A percentile compares a stretch with the other conserved stretches of the same genome.
Evolutionary conservation across 2,329 filamentous ascomycete genomes (phyloP).

Genomic region (Aspergillus sp.): DNA sequence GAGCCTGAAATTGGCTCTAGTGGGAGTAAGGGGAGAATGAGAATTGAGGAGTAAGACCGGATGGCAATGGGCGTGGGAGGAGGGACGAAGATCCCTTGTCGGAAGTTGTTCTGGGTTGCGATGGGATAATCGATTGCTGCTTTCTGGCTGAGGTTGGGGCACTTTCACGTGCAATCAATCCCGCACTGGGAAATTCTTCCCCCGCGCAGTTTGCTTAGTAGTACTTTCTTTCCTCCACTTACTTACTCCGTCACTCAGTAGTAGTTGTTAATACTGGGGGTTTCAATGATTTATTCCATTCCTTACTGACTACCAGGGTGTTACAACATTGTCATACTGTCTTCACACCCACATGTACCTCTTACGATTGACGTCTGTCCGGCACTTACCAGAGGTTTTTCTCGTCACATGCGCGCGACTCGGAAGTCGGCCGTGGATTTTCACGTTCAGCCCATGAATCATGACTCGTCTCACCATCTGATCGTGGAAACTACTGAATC

Average conservation of each 20-base stretch:
- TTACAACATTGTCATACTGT: not conserved
- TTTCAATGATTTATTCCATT: no score
- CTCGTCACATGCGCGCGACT: not conserved
- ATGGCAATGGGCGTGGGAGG: not conserved
- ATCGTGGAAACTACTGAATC: constrained; percentile 4
- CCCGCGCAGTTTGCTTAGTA: no score
- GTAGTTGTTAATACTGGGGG: no score
- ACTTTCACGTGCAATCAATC: constrained; percentile 10
- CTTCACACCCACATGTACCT: not conserved
- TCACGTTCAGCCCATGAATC: not conserved
- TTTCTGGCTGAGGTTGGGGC: constrained; percentile 3
- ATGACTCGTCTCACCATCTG: not conserved
- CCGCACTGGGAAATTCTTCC: no score
- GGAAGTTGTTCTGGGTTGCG: no score
- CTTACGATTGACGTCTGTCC: not conserved
- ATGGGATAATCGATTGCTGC: no score
- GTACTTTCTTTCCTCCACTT: no score
- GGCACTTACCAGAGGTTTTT: not conserved
- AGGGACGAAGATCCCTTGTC: constrained; percentile 8
- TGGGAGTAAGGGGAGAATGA: not conserved
- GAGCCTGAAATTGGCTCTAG: not conserved
- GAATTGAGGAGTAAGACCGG: not conserved
- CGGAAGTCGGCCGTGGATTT: not conserved
- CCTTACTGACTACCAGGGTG: not conserved
- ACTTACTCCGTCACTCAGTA: no score